Evolutionary conservation across 2,329 filamentous ascomycete species (phyloP), one percentile per base, ranked within the genome.

Genomic region (Trichoderma hamatum): DNA sequence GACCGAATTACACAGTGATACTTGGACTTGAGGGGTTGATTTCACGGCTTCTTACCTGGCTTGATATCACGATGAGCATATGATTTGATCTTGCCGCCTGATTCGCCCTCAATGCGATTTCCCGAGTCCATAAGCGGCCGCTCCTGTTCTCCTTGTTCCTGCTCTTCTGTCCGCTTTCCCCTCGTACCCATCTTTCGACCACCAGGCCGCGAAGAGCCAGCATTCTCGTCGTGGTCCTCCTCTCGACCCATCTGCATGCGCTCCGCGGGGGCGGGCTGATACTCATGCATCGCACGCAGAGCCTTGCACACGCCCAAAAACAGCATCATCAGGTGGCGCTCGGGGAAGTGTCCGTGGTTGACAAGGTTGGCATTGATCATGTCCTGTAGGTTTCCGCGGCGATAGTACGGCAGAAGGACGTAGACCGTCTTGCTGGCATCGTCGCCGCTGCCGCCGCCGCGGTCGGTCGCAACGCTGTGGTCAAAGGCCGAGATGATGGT

Each of bases 311-410:
- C 94, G 19, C 96, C 96, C 52, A 97, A 83, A 79, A 99, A 97
- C 70, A 99, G 81, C 69, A 90, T 84, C 94, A 98, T 95, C 71
- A 99, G 84, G 75, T 90, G 86, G 78, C 90, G 88, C 82, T 98
- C 95, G 0, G 95, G 94, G 76, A 99, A 98, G 63, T 86, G 87
- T 46, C 92, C 92, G 78, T 97, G 93, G 80, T 98, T 98, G 80
- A 99, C 95, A 67, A 98, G 84, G 81, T 99, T 99, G 72, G 96
- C 95, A 80, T 99, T 99, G 84, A 99, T 98, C 78, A 96, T 91
- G 81, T 99, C 96, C 82, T 99, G 96, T 46, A 99, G 86, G 80
- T 99, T 99, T 16, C 96, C 96, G 73, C 95, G 87, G 75, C 94
- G 86, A 83, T 97, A 99, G 83, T 98, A 99, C 14, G 96, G 96